phyloP scores from a whole-genome alignment of 192 early-diverging fungal genomes.

The Coemansia sp. region DNA sequence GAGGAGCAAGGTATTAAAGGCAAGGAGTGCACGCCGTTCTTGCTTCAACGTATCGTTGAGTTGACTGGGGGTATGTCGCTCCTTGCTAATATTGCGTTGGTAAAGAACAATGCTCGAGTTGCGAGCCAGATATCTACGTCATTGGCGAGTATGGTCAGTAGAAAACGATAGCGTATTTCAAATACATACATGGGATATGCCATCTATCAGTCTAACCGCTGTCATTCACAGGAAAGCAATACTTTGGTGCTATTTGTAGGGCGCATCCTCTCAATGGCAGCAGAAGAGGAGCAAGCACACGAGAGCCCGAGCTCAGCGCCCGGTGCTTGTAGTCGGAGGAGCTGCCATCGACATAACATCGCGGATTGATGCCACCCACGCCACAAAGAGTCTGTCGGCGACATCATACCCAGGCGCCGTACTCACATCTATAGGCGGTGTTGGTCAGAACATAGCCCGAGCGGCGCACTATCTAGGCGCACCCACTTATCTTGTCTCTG shows the following conservation, averaged over 20 bases:
- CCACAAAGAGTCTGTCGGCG: constrained; percentile 22
- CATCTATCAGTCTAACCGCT: neutral
- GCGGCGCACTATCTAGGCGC: constrained; percentile 69
- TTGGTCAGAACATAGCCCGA: constrained; percentile 92
- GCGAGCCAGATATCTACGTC: constrained; percentile 79
- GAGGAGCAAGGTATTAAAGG: constrained; percentile 69
- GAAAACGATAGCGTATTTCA: neutral
- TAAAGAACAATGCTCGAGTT: constrained; percentile 89
- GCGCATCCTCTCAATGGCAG: neutral
- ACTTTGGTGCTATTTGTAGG: constrained; percentile 1
- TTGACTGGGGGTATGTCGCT: constrained; percentile 83
- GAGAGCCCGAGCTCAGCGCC: constrained; percentile 10
- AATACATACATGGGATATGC: neutral
- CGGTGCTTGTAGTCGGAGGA: constrained; percentile 86
- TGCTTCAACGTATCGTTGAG: constrained; percentile 84
- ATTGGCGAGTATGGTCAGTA: constrained; percentile 31
- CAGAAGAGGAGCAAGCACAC: neutral
- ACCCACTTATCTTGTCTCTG: constrained; percentile 66
- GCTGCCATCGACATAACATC: constrained; percentile 81
- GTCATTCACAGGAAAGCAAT: neutral
- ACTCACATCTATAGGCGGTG: constrained; percentile 77
- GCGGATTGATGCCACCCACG: neutral
- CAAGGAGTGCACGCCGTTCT: constrained; percentile 92
- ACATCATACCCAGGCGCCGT: constrained; percentile 81
- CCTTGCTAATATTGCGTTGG: constrained; percentile 73